Evolutionary conservation across 116 monocot species (phyloP).

Genomic region (Zostera marina): DNA sequence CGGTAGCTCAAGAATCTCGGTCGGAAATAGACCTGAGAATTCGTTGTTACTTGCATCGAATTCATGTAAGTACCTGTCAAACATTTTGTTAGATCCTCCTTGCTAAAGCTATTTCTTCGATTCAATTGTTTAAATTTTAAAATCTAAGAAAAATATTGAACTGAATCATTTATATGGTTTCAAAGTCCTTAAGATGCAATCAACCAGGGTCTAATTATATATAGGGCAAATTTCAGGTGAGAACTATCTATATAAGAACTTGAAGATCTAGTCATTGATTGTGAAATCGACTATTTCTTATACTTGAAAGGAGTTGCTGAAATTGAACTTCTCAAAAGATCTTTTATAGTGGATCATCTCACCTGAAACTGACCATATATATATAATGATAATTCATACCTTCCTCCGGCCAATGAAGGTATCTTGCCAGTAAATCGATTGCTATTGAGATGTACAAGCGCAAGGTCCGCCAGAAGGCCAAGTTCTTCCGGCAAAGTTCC

Average conservation of each 20-base stretch:
- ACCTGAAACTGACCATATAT: no score
- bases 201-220: not conserved
- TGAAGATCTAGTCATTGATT: no score
- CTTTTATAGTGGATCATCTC: no score
- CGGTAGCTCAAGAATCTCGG: slow-evolving; percentile 29
- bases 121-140: no score
- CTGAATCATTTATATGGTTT: not conserved
- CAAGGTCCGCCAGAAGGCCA: slow-evolving; percentile 35
- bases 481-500: slow-evolving; percentile 34
- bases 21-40: slow-evolving; percentile 35
- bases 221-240: no score
- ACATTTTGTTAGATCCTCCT: no score
- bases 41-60: slow-evolving; percentile 74
- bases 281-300: no score
- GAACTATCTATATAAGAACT: no score
- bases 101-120: no score
- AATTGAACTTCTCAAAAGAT: no score
- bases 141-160: not conserved
- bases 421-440: slow-evolving; percentile 39
- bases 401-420: slow-evolving; percentile 13
- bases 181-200: not conserved
- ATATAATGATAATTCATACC: no score
- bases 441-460: slow-evolving; percentile 42
- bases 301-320: no score
- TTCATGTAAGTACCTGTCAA: slow-evolving; percentile 28